phyloP scores from a whole-genome alignment of 352 stramenopile species.

The Phytopythium delawarense region DNA sequence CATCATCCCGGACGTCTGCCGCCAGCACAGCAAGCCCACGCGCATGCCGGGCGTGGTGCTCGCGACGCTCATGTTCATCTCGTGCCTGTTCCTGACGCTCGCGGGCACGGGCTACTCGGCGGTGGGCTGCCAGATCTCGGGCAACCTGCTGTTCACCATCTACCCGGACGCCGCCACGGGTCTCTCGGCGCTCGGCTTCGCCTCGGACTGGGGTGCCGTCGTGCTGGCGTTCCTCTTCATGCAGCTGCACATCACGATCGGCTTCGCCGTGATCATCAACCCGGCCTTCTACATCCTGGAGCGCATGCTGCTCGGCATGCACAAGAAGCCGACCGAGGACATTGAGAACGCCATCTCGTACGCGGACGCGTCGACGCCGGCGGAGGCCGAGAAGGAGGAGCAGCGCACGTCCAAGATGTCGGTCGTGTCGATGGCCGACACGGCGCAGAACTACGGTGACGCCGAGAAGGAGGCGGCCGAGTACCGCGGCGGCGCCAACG shows the following conservation, averaged over 20 bases:
- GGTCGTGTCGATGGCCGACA: constrained; percentile 21
- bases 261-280: constrained; percentile 54
- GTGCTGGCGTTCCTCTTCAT: constrained; percentile 26
- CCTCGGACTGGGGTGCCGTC: constrained; percentile 19
- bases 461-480: constrained; percentile 17
- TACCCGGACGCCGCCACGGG: constrained; percentile 10
- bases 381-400: constrained; percentile 6
- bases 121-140: constrained; percentile 49
- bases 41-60: constrained; percentile 31
- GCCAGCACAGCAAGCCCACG: constrained; percentile 33
- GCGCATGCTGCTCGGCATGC: constrained; percentile 43
- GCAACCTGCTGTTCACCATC: constrained; percentile 56
- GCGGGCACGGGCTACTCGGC: constrained; percentile 33
- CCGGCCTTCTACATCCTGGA: constrained; percentile 50
- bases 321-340: constrained; percentile 33
- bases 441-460: constrained; percentile 8
- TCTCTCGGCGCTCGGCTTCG: constrained; percentile 23
- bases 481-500: constrained; percentile 23
- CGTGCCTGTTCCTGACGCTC: constrained; percentile 38
- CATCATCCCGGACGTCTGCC: constrained; percentile 38
- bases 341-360: constrained; percentile 25
- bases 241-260: constrained; percentile 28
- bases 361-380: constrained; percentile 13
- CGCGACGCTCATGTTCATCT: constrained; percentile 42
- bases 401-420: constrained; percentile 14